phyloP scores from a whole-genome alignment of 169 alveolate genomes.

The Condylostoma magnum region DNA sequence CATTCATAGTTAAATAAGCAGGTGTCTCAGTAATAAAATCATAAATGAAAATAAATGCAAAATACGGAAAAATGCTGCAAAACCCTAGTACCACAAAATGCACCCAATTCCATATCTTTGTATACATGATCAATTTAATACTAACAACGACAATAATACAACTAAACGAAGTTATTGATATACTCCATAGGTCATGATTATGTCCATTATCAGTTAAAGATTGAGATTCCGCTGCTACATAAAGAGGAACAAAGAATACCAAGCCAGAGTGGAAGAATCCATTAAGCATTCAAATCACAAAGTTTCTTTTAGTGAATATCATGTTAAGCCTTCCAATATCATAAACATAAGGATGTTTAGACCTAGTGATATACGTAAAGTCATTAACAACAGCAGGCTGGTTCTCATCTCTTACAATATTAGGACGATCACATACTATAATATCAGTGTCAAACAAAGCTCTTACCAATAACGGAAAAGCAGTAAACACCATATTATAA shows the following conservation, averaged over 20 bases:
- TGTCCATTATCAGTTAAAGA: conserved; percentile 10
- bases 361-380: neutral
- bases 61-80: conserved; percentile 4
- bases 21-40: conserved; percentile 12
- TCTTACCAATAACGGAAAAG: conserved; percentile 70
- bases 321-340: conserved; percentile 56
- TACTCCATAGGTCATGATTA: conserved; percentile 19
- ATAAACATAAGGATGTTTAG: conserved; percentile 65
- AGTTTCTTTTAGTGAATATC: conserved; percentile 48
- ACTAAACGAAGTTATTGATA: conserved; percentile 20
- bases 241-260: conserved; percentile 35
- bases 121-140: neutral
- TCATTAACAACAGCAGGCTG: neutral
- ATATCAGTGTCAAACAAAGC: conserved; percentile 69
- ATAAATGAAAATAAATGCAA: conserved; percentile 17
- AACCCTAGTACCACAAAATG: neutral
- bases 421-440: neutral
- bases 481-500: conserved; percentile 84
- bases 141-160: neutral
- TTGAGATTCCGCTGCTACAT: neutral
- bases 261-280: conserved; percentile 57
- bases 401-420: neutral
- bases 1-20: neutral
- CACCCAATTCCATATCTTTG: neutral
- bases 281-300: conserved; percentile 37